Conservation (phyloP, 305 asterid species). For the Fraxinus platypoda region DNA sequence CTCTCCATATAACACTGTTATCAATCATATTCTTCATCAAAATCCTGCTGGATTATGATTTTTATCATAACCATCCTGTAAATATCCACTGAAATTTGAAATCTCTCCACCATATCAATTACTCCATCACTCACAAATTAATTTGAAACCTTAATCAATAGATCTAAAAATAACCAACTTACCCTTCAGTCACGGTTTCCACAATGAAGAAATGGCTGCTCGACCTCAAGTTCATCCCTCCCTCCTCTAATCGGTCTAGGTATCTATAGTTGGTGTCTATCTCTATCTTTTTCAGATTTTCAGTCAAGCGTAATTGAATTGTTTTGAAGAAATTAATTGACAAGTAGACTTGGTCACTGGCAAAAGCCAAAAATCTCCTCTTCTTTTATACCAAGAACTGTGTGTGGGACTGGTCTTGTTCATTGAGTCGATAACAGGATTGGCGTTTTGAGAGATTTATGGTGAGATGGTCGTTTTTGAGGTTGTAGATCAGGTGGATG, state of each 20-base stretch:
- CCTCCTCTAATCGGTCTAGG: background rate
- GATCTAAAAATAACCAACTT: background rate
- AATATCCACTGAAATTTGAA: background rate
- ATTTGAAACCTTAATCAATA: background rate
- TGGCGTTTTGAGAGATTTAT: background rate
- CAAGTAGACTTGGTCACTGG: background rate
- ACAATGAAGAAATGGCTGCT: background rate
- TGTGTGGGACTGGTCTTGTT: background rate
- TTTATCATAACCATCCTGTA: background rate
- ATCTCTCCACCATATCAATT: background rate
- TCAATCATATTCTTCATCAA: background rate
- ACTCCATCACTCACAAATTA: background rate
- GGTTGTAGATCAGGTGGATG: background rate
- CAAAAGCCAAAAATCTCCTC: background rate
- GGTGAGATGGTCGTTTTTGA: background rate
- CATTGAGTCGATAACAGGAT: background rate
- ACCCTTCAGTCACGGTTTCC: background rate
- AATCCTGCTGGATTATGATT: background rate
- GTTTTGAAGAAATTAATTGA: background rate
- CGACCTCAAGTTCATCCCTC: background rate
- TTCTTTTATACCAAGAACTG: background rate
- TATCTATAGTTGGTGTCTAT: background rate
- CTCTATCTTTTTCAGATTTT: background rate
- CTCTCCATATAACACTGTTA: background rate
- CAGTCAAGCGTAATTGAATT: background rate